These are phyloP conservation scores for Umbelopsis isabellina DNA, from an alignment of 192 early-diverging fungal genomes.

Conservation along the genomic window DNA sequence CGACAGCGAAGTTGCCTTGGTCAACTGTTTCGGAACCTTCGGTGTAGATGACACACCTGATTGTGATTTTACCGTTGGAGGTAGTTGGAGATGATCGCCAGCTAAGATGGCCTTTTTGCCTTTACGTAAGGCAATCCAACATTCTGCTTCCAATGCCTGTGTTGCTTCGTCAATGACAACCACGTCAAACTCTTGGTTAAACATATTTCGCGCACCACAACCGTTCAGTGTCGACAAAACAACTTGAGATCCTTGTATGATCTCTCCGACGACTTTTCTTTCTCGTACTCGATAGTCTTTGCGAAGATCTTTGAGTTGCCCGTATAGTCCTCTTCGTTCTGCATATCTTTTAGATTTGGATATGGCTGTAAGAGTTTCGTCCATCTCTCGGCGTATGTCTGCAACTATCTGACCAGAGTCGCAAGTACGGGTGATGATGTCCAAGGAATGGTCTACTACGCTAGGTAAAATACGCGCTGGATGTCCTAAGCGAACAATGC, in stretches of 20 bases:
- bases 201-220: slow-evolving; percentile 52
- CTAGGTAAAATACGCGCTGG: slow-evolving; percentile 77
- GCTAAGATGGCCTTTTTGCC: slow-evolving; percentile 79
- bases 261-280: slow-evolving; percentile 59
- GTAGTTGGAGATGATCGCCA: slow-evolving; percentile 88
- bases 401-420: slow-evolving; percentile 74
- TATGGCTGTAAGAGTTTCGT: slow-evolving; percentile 61
- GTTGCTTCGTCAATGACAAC: slow-evolving; percentile 91
- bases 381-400: slow-evolving; percentile 80
- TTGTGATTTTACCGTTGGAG: slow-evolving; percentile 79
- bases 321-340: slow-evolving; percentile 68
- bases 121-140: slow-evolving; percentile 85
- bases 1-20: slow-evolving; percentile 39
- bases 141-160: slow-evolving; percentile 84
- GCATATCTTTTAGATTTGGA: slow-evolving; percentile 63
- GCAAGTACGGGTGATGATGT: slow-evolving; percentile 62
- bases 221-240: slow-evolving; percentile 84
- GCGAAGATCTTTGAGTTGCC: slow-evolving; percentile 67
- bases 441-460: slow-evolving; percentile 72
- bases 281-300: slow-evolving; percentile 74
- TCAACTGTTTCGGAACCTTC: slow-evolving; percentile 7
- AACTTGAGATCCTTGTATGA: slow-evolving; percentile 64
- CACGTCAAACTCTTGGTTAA: slow-evolving; percentile 72
- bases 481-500: slow-evolving; percentile 82
- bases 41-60: background rate